Evolutionary conservation across 1,139 yeast genomes (phyloP).

Genomic region (Diutina sp.): DNA sequence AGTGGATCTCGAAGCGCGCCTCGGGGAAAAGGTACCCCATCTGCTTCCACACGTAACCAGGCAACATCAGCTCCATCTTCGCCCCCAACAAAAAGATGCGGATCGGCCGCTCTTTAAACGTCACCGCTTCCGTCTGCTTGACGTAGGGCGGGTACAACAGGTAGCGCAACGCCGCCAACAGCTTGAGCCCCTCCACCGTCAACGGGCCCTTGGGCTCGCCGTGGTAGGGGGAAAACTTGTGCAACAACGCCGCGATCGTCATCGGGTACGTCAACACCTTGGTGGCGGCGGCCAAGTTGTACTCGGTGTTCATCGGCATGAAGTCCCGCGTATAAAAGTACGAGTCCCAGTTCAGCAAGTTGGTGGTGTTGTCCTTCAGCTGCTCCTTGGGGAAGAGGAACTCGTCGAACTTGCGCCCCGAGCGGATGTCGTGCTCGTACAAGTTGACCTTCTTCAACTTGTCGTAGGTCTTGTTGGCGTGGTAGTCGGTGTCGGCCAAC

Average conservation of each 20-base stretch:
- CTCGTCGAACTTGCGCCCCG: slow-evolving; percentile 90
- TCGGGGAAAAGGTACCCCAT: slow-evolving; percentile 77
- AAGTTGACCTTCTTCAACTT: slow-evolving; percentile 75
- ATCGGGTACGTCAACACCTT: slow-evolving; percentile 89
- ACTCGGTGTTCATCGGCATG: slow-evolving; percentile 93
- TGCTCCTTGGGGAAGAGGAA: slow-evolving; percentile 83
- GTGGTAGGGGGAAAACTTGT: slow-evolving; percentile 75
- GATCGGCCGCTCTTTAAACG: slow-evolving; percentile 77
- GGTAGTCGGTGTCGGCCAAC: slow-evolving; percentile 70
- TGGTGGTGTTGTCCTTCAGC: slow-evolving; percentile 64
- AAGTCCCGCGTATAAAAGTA: slow-evolving; percentile 88
- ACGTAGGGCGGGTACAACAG: slow-evolving; percentile 69
- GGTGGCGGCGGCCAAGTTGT: slow-evolving; percentile 89
- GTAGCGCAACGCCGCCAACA: slow-evolving; percentile 82
- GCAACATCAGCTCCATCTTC: slow-evolving; percentile 85
- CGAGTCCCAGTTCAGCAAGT: slow-evolving; percentile 82
- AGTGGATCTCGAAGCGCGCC: slow-evolving; percentile 71
- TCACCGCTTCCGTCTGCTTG: slow-evolving; percentile 19
- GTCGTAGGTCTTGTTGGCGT: slow-evolving; percentile 52
- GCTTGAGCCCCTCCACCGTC: slow-evolving; percentile 84
- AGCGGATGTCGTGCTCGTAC: slow-evolving; percentile 88
- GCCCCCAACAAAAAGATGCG: slow-evolving; percentile 86
- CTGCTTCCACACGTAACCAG: slow-evolving; percentile 95
- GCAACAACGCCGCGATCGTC: slow-evolving; percentile 74
- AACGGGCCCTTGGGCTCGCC: slow-evolving; percentile 78